These are phyloP conservation scores for Drechslerella stenobrocha DNA, from an alignment of 2,329 filamentous ascomycete genomes.

Conservation along the genomic window DNA sequence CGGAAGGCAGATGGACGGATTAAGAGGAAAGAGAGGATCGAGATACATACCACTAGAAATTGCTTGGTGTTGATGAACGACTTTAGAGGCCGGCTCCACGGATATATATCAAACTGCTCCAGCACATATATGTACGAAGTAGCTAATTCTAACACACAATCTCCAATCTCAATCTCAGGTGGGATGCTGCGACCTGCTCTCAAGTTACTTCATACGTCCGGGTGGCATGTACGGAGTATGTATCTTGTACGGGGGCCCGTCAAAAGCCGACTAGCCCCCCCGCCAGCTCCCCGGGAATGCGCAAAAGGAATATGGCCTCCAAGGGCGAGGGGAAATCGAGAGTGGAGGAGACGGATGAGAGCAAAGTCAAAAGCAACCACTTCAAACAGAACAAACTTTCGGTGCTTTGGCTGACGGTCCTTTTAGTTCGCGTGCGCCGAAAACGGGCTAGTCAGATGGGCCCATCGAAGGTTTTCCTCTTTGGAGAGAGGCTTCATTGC, in stretches of 20 bases:
- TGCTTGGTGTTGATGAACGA: slow-evolving; percentile 47
- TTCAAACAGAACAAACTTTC: slow-evolving; percentile 48
- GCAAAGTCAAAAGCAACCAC: slow-evolving; percentile 48
- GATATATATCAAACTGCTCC: slow-evolving; percentile 48
- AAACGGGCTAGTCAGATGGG: slow-evolving; percentile 45
- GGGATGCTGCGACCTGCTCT: slow-evolving; percentile 6
- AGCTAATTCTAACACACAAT: slow-evolving; percentile 16
- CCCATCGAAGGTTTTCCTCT: not conserved
- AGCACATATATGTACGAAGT: slow-evolving; percentile 1
- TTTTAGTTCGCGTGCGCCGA: slow-evolving; percentile 34
- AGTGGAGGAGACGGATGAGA: not conserved
- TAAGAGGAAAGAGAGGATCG: slow-evolving; percentile 16
- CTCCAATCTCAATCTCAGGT: slow-evolving; percentile 10
- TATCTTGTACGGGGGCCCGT: slow-evolving; percentile 1
- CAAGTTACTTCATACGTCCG: slow-evolving; percentile 9
- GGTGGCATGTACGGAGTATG: slow-evolving; percentile 5
- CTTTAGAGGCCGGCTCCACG: slow-evolving; percentile 49
- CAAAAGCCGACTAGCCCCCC: slow-evolving; percentile 2
- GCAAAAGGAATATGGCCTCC: slow-evolving; percentile 30
- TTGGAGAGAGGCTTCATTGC: slow-evolving; percentile 6
- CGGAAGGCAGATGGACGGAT: slow-evolving; percentile 7
- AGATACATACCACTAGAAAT: slow-evolving; percentile 47
- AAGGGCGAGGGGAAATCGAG: slow-evolving; percentile 1
- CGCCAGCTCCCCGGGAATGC: slow-evolving; percentile 29
- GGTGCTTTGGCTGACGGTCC: slow-evolving; percentile 28